phyloP scores from a whole-genome alignment of 1,284 basidiomycete species.

The Earliella scabrosa region DNA sequence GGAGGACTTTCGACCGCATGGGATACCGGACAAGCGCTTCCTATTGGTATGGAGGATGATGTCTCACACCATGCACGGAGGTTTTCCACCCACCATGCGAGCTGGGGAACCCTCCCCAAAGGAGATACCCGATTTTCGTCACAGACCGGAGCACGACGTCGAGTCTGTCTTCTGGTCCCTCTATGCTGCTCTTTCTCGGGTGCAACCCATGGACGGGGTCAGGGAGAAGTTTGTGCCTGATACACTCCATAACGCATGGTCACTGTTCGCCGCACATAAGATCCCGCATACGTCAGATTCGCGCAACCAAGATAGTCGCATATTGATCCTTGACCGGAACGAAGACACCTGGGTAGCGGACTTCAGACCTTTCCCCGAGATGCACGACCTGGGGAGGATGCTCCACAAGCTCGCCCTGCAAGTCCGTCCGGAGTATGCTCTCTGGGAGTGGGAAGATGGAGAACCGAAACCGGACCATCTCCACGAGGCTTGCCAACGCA shows the following conservation, averaged over 20 bases:
- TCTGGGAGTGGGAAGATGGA: background rate
- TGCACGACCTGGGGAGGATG: background rate
- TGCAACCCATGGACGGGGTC: background rate
- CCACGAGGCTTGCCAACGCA: background rate
- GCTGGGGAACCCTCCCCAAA: background rate
- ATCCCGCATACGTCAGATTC: background rate
- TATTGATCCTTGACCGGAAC: background rate
- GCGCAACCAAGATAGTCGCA: background rate
- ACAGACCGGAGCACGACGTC: background rate
- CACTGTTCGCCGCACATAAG: background rate
- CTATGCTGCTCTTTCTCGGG: background rate
- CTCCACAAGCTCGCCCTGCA: background rate
- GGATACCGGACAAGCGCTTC: background rate
- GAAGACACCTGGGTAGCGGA: background rate
- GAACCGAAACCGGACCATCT: background rate
- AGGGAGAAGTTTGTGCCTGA: background rate
- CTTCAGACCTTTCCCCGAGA: background rate
- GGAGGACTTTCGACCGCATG: no score
- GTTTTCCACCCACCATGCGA: background rate
- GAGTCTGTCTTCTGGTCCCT: background rate
- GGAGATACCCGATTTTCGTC: background rate
- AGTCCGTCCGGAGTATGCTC: background rate
- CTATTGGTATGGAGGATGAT: background rate
- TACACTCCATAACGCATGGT: background rate
- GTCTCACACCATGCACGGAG: background rate